Evolutionary conservation across 2,329 filamentous ascomycete species (phyloP).

Genomic region (Clonostachys rosea): DNA sequence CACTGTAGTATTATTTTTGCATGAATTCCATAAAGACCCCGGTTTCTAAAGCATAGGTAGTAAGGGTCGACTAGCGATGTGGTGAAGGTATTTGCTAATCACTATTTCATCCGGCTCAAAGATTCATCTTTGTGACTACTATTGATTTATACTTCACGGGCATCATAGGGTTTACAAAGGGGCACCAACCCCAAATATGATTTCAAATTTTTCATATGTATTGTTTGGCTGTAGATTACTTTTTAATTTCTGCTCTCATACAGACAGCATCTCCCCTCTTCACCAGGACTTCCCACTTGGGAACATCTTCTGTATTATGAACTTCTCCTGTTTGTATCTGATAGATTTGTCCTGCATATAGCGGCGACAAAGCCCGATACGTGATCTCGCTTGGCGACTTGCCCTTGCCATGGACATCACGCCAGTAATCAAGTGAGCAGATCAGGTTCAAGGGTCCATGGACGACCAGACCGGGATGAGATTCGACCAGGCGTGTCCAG

Average conservation of each 20-base stretch:
- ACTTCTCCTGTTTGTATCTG: constrained; percentile 50
- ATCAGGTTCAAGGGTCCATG: constrained; percentile 78
- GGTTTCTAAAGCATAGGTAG: too few relatives aligned
- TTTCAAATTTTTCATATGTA: too few relatives aligned
- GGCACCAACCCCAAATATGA: too few relatives aligned
- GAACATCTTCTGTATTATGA: constrained; percentile 21
- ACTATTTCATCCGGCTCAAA: too few relatives aligned
- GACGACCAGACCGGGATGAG: constrained; percentile 67
- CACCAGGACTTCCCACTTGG: constrained; percentile 39
- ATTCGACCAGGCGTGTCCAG: constrained; percentile 62
- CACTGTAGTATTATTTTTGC: too few relatives aligned
- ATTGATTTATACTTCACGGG: too few relatives aligned
- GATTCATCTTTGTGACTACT: too few relatives aligned
- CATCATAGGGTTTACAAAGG: too few relatives aligned
- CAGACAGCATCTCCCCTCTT: constrained; percentile 29
- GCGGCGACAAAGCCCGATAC: constrained; percentile 65
- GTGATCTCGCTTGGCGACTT: constrained; percentile 33
- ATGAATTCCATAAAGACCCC: too few relatives aligned
- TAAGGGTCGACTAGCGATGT: too few relatives aligned
- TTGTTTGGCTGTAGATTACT: neutral
- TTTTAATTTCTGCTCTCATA: constrained; percentile 25
- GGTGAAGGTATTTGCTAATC: too few relatives aligned
- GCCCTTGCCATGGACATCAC: constrained; percentile 26
- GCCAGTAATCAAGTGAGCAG: constrained; percentile 64
- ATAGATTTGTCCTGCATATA: constrained; percentile 65